phyloP scores from a whole-genome alignment of 352 stramenopile genomes.

The Aphanomyces invadans region DNA sequence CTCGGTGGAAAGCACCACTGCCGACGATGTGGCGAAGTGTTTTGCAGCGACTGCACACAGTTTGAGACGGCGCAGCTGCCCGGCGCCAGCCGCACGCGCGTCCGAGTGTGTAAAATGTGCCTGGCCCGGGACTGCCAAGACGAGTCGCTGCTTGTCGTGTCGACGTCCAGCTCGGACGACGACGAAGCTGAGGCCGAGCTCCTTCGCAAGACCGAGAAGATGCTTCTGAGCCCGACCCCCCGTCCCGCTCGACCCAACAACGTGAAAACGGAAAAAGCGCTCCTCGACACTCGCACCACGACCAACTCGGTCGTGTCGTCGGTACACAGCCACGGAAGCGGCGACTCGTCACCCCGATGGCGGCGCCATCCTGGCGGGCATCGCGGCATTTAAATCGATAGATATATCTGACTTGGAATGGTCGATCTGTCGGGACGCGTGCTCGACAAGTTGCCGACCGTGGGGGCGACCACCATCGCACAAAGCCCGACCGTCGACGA shows the following conservation, averaged over 20 bases:
- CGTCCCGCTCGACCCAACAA: neutral
- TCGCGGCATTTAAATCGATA: no score
- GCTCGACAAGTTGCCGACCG: no score
- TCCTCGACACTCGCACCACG: neutral
- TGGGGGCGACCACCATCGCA: no score
- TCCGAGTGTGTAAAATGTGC: slow-evolving; percentile 7
- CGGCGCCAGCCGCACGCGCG: neutral
- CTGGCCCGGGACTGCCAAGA: neutral
- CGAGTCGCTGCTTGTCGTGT: neutral
- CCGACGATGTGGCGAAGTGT: slow-evolving; percentile 23
- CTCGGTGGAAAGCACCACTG: slow-evolving; percentile 27
- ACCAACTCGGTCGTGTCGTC: neutral
- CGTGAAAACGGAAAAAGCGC: neutral
- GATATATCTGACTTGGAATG: no score
- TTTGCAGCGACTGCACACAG: slow-evolving; percentile 24
- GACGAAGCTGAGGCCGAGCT: neutral
- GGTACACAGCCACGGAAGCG: neutral
- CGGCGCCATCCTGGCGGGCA: no score
- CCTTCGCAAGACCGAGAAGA: neutral
- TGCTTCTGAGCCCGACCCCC: neutral
- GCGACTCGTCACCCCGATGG: no score
- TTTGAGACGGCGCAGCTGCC: neutral
- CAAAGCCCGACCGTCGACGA: no score
- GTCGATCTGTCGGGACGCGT: no score
- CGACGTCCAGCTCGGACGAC: neutral